Evolutionary conservation across 1,139 yeast genomes (phyloP).

Genomic region (Hansenula lynferdii): DNA sequence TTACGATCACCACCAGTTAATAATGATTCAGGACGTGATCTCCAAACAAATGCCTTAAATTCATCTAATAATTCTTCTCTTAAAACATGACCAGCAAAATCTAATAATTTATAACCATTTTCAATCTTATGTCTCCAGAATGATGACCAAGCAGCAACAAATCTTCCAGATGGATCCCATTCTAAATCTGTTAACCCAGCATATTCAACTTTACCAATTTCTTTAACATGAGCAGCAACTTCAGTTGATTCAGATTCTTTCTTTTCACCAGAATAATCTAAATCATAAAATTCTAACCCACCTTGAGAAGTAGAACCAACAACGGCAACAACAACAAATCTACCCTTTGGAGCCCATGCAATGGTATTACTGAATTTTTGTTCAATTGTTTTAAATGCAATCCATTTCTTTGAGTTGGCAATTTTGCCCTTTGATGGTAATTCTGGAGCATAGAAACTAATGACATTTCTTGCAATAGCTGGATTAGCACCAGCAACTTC

Average conservation of each 20-base stretch:
- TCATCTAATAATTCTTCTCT: constrained; percentile 76
- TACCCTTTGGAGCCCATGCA: constrained; percentile 90
- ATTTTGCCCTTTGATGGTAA: constrained; percentile 31
- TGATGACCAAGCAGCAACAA: constrained; percentile 83
- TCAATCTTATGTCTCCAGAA: constrained; percentile 81
- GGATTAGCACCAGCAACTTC: constrained; percentile 59
- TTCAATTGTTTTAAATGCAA: constrained; percentile 47
- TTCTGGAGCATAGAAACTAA: constrained; percentile 84
- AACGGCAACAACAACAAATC: constrained; percentile 78
- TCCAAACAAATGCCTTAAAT: constrained; percentile 90
- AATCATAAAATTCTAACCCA: constrained; percentile 82
- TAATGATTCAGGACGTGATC: constrained; percentile 89
- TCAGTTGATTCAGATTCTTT: constrained; percentile 22
- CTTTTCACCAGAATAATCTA: constrained; percentile 72
- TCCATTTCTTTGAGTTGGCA: constrained; percentile 47
- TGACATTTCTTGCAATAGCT: constrained; percentile 64
- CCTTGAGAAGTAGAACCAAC: constrained; percentile 51
- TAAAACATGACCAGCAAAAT: constrained; percentile 72
- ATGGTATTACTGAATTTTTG: constrained; percentile 72
- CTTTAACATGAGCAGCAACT: constrained; percentile 22
- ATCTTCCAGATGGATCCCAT: constrained; percentile 98
- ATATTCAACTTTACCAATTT: constrained; percentile 31
- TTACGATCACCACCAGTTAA: constrained; percentile 76
- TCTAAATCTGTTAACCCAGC: constrained; percentile 78
- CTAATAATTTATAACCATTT: constrained; percentile 86